phyloP scores from a whole-genome alignment of 2,329 filamentous ascomycete genomes.

The Cladosporium sphaerospermum region DNA sequence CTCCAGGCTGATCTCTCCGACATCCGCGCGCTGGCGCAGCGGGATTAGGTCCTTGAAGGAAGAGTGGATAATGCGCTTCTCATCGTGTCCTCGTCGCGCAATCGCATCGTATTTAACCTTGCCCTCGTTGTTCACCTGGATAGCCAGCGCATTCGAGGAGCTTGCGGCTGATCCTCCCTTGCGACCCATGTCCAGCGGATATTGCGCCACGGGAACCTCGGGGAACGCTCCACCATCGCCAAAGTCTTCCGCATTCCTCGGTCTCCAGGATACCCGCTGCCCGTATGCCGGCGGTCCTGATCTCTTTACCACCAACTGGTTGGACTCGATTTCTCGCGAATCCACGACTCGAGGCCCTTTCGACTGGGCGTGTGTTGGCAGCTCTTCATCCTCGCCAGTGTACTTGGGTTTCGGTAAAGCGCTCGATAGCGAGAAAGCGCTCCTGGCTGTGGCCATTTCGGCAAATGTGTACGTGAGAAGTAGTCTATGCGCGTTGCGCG shows the following conservation, averaged over 20 bases:
- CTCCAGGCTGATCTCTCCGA: slow-evolving; percentile 82
- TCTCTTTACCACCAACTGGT: slow-evolving; percentile 77
- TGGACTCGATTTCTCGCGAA: slow-evolving; percentile 72
- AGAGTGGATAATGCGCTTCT: slow-evolving; percentile 79
- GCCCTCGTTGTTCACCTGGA: slow-evolving; percentile 84
- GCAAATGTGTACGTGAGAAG: not conserved
- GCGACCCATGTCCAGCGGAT: slow-evolving; percentile 89
- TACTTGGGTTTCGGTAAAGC: slow-evolving; percentile 87
- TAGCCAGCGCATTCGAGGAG: slow-evolving; percentile 78
- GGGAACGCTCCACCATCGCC: slow-evolving; percentile 95
- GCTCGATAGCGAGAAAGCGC: slow-evolving; percentile 57
- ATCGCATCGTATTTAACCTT: slow-evolving; percentile 97
- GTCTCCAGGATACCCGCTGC: slow-evolving; percentile 83
- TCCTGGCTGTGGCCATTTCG: slow-evolving; percentile 1
- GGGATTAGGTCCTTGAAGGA: slow-evolving; percentile 97
- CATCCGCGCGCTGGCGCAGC: slow-evolving; percentile 83
- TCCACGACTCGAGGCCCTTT: slow-evolving; percentile 78
- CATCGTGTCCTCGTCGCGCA: slow-evolving; percentile 78
- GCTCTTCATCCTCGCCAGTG: slow-evolving; percentile 80
- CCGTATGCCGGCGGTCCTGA: slow-evolving; percentile 83
- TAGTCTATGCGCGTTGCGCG: not conserved
- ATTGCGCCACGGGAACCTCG: slow-evolving; percentile 88
- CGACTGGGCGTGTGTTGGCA: slow-evolving; percentile 63
- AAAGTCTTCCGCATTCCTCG: slow-evolving; percentile 82
- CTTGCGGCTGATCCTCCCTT: slow-evolving; percentile 54